phyloP scores from a whole-genome alignment of 805 yeast genomes.

The Hanseniaspora osmophila region DNA sequence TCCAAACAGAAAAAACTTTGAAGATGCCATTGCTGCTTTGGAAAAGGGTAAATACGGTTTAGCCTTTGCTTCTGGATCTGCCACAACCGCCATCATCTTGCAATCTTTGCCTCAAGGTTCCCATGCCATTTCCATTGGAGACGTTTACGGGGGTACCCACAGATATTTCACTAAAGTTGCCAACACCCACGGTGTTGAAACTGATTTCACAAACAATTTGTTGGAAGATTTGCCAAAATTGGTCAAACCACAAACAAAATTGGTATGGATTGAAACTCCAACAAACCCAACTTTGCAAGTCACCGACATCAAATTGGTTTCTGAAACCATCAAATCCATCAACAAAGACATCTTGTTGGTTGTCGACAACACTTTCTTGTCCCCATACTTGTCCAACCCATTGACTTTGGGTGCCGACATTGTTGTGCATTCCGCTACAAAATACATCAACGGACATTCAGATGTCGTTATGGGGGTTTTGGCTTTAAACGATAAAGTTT shows the following conservation, averaged over 20 bases:
- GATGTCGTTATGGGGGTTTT: conserved; percentile 81
- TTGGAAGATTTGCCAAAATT: conserved; percentile 41
- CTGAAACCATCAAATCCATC: conserved; percentile 37
- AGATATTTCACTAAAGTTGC: conserved; percentile 82
- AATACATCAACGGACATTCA: conserved; percentile 84
- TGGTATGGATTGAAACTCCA: conserved; percentile 84
- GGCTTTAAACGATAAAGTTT: conserved; percentile 47
- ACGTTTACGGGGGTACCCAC: conserved; percentile 86
- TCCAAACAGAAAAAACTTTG: conserved; percentile 77
- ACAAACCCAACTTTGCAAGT: conserved; percentile 76
- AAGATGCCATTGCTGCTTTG: conserved; percentile 61
- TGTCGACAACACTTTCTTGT: conserved; percentile 79
- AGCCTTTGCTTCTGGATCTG: conserved; percentile 78
- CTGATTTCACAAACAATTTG: conserved; percentile 54
- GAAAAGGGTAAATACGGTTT: conserved; percentile 65
- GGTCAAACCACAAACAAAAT: conserved; percentile 47
- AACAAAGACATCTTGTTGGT: conserved; percentile 46
- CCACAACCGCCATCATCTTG: conserved; percentile 63
- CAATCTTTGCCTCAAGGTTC: conserved; percentile 60
- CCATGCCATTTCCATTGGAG: conserved; percentile 69
- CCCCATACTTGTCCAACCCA: conserved; percentile 81
- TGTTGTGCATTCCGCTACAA: conserved; percentile 80
- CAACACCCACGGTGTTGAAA: conserved; percentile 57
- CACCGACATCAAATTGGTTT: conserved; percentile 58
- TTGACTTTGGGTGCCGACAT: conserved; percentile 72